A percentile compares a stretch with the other conserved stretches of the same genome.
Evolutionary conservation across 768 basidiomycete species (phyloP).

Genomic region (Scleroderma citrinum): DNA sequence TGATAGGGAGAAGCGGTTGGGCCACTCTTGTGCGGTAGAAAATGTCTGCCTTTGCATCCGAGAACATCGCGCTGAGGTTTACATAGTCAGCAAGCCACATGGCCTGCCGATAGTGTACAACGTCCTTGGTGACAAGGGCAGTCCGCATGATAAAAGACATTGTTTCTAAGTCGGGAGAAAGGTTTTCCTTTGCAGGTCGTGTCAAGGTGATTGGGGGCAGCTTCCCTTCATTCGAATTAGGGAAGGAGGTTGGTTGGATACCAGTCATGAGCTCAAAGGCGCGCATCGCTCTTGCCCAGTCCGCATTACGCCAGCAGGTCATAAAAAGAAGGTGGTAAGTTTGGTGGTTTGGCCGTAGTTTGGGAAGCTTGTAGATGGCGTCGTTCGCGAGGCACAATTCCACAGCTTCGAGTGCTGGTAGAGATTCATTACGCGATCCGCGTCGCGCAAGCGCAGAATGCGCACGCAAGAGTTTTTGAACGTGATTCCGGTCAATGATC

Average conservation of each 20-base stretch:
- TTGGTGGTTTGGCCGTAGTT: constrained; percentile 26
- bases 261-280: constrained; percentile 74
- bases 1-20: constrained; percentile 36
- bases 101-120: constrained; percentile 50
- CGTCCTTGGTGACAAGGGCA: constrained; percentile 47
- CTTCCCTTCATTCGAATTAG: constrained; percentile 35
- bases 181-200: constrained; percentile 38
- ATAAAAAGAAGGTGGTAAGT: constrained; percentile 60
- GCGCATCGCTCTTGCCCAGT: constrained; percentile 55
- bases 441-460: constrained; percentile 37
- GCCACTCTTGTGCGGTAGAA: constrained; percentile 49
- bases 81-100: constrained; percentile 52
- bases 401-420: constrained; percentile 50
- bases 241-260: constrained; percentile 46
- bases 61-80: constrained; percentile 35
- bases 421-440: constrained; percentile 33
- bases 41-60: constrained; percentile 9
- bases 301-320: constrained; percentile 56
- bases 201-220: constrained; percentile 36
- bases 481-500: constrained; percentile 45
- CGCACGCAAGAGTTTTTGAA: constrained; percentile 58
- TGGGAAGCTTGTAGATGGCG: constrained; percentile 38
- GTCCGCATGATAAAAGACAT: constrained; percentile 54
- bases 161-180: constrained; percentile 46
- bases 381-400: constrained; percentile 67